phyloP scores from a whole-genome alignment of 345 rosid species.

The Ceriops tagal region DNA sequence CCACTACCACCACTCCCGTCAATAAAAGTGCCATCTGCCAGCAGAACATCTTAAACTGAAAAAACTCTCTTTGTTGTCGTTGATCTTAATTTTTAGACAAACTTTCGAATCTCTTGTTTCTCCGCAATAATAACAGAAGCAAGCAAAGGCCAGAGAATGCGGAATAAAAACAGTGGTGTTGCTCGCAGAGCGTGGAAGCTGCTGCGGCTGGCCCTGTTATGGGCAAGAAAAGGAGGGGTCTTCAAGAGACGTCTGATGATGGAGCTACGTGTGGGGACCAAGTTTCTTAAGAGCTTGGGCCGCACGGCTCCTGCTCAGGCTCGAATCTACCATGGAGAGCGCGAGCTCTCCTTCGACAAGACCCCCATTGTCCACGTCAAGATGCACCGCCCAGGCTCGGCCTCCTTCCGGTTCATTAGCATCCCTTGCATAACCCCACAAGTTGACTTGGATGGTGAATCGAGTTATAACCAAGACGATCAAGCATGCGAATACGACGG shows the following conservation, averaged over 20 bases:
- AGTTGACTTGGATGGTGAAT: slow-evolving; percentile 36
- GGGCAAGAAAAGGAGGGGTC: slow-evolving; percentile 72
- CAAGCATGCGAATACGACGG: slow-evolving; percentile 7
- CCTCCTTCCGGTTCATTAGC: slow-evolving; percentile 49
- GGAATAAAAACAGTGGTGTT: slow-evolving; percentile 27
- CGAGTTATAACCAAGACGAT: not conserved
- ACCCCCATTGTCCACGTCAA: slow-evolving; percentile 70
- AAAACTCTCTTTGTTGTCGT: no score
- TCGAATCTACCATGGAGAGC: slow-evolving; percentile 45
- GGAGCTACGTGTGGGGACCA: slow-evolving; percentile 49
- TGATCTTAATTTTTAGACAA: no score
- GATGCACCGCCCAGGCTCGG: slow-evolving; percentile 59
- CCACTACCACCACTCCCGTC: no score
- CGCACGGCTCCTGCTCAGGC: slow-evolving; percentile 20
- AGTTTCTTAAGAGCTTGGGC: slow-evolving; percentile 49
- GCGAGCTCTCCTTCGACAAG: slow-evolving; percentile 79
- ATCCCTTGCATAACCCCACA: slow-evolving; percentile 75
- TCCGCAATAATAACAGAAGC: no score
- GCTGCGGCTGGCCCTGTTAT: slow-evolving; percentile 51
- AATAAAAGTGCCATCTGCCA: no score
- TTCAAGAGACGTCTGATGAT: slow-evolving; percentile 47
- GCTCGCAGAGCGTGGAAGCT: slow-evolving; percentile 47
- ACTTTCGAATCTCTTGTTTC: no score
- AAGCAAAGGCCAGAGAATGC: slow-evolving; percentile 20
- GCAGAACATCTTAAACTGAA: no score